Percentiles rank a stretch among this genome's conserved stretches.
phyloP scores from a whole-genome alignment of 108 stramenopile genomes.

The Cyclostephanos invisitatus region DNA sequence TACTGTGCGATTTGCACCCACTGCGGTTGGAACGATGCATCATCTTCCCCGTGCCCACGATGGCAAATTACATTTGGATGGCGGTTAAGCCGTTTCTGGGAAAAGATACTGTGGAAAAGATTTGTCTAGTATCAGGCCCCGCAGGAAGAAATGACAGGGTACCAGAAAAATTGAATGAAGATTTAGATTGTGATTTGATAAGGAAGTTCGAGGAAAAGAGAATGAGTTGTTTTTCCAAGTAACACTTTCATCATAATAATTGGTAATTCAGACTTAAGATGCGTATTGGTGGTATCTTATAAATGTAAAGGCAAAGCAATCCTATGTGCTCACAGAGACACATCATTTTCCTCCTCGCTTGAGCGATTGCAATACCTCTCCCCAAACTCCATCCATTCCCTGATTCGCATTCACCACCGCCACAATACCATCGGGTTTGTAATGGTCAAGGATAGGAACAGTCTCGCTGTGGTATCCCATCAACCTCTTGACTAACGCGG shows the following conservation, averaged over 20 bases:
- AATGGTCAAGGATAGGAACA: conserved; percentile 94
- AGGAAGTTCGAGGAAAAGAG: conserved; percentile 37
- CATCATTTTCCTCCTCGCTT: conserved; percentile 41
- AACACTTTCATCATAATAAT: neutral
- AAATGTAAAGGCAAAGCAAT: neutral
- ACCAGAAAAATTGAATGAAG: conserved; percentile 47
- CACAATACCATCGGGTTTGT: conserved; percentile 85
- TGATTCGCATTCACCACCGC: conserved; percentile 91
- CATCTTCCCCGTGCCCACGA: conserved; percentile 61
- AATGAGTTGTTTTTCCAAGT: conserved; percentile 18
- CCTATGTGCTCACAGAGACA: neutral
- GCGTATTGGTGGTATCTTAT: neutral
- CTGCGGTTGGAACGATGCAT: conserved; percentile 52
- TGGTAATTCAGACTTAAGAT: too few species aligned
- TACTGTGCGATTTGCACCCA: conserved; percentile 50
- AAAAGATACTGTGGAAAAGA: conserved; percentile 41
- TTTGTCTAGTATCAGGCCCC: conserved; percentile 51
- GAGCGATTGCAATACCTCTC: conserved; percentile 73
- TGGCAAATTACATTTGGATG: conserved; percentile 55
- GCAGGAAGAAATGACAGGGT: conserved; percentile 43
- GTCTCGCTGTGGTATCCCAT: conserved; percentile 95
- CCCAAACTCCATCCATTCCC: conserved; percentile 88
- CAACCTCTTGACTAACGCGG: conserved; percentile 89
- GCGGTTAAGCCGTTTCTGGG: conserved; percentile 55
- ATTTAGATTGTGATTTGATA: conserved; percentile 51